Evolutionary conservation across 2,329 filamentous ascomycete genomes (phyloP).

Genomic region (Dactylellina drechsleri): DNA sequence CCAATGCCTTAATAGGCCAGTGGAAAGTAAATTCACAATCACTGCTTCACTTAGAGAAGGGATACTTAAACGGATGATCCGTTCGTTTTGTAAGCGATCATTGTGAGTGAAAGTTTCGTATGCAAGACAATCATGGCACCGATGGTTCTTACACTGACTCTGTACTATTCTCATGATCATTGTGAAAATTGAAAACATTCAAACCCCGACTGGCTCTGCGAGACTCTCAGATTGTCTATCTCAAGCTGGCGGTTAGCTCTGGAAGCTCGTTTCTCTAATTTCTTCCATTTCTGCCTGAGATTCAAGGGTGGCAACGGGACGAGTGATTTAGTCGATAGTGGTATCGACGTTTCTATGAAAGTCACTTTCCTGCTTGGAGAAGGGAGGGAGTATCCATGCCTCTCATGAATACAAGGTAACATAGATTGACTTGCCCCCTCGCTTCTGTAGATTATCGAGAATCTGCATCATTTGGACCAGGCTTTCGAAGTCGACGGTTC

Average conservation of each 20-base stretch:
- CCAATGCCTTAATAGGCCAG: too few species aligned
- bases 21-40: too few species aligned
- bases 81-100: too few species aligned
- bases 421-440: constrained; percentile 28
- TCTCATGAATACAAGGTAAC: constrained; percentile 15
- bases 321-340: constrained; percentile 53
- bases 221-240: background rate
- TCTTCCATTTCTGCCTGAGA: constrained; percentile 36
- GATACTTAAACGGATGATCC: too few species aligned
- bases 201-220: too few species aligned
- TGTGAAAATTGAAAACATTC: too few species aligned
- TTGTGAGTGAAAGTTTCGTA: too few species aligned
- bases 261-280: background rate
- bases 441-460: constrained; percentile 52
- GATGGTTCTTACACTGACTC: too few species aligned
- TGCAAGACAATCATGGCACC: too few species aligned
- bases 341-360: constrained; percentile 7
- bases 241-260: background rate
- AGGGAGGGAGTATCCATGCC: constrained; percentile 23
- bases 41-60: too few species aligned
- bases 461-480: constrained; percentile 38
- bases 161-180: too few species aligned
- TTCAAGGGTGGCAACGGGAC: constrained; percentile 48
- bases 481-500: constrained; percentile 52
- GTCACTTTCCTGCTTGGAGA: constrained; percentile 47